phyloP scores from a whole-genome alignment of 1,284 basidiomycete genomes.

The Coriolopsis trogii region DNA sequence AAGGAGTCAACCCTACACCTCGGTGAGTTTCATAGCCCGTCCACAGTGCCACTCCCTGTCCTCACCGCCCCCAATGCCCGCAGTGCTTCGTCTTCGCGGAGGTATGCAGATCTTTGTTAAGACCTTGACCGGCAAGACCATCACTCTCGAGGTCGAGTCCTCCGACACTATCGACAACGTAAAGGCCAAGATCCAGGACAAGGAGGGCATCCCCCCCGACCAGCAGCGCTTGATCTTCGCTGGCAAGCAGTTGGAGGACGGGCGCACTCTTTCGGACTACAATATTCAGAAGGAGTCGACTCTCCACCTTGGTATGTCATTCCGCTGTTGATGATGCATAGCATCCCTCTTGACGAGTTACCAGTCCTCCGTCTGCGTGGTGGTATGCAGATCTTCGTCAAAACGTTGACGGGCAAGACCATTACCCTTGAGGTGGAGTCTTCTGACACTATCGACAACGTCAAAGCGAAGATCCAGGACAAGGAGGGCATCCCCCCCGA shows the following conservation, averaged over 20 bases:
- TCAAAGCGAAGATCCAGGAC: conserved; percentile 1
- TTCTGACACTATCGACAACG: conserved; percentile 2
- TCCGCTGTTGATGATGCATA: too few relatives aligned
- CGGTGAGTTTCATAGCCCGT: conserved; percentile 8
- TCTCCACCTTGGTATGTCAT: conserved; percentile 24
- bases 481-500: conserved; percentile 1
- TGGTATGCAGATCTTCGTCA: not conserved
- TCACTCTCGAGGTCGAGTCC: conserved; percentile 19
- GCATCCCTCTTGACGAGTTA: too few relatives aligned
- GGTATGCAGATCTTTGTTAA: conserved; percentile 16
- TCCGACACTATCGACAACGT: conserved; percentile 16
- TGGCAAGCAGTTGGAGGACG: conserved; percentile 29
- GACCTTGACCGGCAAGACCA: conserved; percentile 15
- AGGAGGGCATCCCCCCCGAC: conserved; percentile 16
- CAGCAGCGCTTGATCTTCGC: conserved; percentile 28
- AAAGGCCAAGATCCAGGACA: conserved; percentile 17
- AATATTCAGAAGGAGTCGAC: conserved; percentile 31
- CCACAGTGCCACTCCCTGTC: not conserved
- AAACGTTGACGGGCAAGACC: not conserved
- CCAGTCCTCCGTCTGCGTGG: not conserved
- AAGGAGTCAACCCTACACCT: conserved; percentile 35
- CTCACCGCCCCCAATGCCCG: not conserved
- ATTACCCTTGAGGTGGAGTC: conserved; percentile 2
- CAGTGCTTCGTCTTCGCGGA: conserved; percentile 13
- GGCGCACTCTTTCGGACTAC: conserved; percentile 28